Evolutionary conservation across 768 basidiomycete genomes (phyloP).

Genomic region (Sutorius australiensis): DNA sequence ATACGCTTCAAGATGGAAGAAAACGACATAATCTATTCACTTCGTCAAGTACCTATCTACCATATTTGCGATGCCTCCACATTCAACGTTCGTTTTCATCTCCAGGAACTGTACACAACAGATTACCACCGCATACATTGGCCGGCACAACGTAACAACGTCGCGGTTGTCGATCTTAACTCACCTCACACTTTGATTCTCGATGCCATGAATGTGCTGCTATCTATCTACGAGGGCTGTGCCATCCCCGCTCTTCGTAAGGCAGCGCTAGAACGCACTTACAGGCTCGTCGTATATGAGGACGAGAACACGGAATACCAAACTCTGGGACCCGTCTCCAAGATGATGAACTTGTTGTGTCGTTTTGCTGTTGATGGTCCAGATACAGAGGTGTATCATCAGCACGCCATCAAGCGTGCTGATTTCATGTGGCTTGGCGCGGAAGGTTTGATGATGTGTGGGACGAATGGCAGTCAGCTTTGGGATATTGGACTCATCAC

Average conservation of each 20-base stretch:
- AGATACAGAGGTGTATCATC: constrained; percentile 70
- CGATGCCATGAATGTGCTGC: constrained; percentile 57
- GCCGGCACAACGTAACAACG: constrained; percentile 86
- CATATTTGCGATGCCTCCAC: neutral
- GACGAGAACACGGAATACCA: constrained; percentile 96
- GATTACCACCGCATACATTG: constrained; percentile 84
- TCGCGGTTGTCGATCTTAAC: constrained; percentile 77
- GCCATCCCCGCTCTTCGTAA: constrained; percentile 67
- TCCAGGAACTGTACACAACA: constrained; percentile 80
- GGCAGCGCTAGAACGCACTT: constrained; percentile 61
- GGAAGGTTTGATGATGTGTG: constrained; percentile 94
- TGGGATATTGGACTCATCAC: constrained; percentile 94
- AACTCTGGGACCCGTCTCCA: constrained; percentile 86
- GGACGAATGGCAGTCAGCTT: constrained; percentile 91
- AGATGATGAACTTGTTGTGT: constrained; percentile 91
- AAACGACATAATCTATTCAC: constrained; percentile 69
- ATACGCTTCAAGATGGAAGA: constrained; percentile 64
- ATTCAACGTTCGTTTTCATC: neutral
- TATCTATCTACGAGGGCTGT: constrained; percentile 72
- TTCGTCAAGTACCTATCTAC: constrained; percentile 57
- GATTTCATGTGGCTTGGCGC: constrained; percentile 94
- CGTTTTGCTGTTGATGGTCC: constrained; percentile 74
- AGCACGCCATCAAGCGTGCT: constrained; percentile 69
- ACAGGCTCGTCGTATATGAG: constrained; percentile 76
- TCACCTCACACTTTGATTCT: constrained; percentile 73